phyloP scores from a whole-genome alignment of 345 rosid species.

The Atalantia buxifolia region DNA sequence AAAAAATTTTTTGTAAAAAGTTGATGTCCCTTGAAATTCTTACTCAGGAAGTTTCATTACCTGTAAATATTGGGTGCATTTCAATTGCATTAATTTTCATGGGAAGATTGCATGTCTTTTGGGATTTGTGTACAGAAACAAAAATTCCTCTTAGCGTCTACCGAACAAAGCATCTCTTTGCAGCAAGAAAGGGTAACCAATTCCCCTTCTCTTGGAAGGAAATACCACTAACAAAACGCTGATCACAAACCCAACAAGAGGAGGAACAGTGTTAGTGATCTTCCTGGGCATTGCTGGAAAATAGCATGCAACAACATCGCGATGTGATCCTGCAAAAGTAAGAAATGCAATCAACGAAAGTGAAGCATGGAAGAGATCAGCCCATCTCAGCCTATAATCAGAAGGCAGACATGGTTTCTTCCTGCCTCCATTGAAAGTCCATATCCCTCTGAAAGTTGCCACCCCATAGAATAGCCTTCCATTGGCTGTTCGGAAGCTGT shows the following conservation, averaged over 20 bases:
- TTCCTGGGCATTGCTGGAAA: conserved; percentile 40
- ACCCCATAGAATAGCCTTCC: conserved; percentile 45
- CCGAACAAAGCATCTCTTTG: conserved; percentile 27
- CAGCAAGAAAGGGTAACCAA: conserved; percentile 45
- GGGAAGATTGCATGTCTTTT: neutral
- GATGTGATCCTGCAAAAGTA: conserved; percentile 36
- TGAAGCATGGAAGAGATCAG: conserved; percentile 35
- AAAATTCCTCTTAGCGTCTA: conserved; percentile 19
- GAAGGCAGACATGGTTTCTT: conserved; percentile 37
- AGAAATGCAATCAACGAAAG: conserved; percentile 43
- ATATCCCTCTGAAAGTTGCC: conserved; percentile 42
- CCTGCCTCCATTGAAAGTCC: conserved; percentile 42
- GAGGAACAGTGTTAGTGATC: conserved; percentile 37
- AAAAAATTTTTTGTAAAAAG: neutral
- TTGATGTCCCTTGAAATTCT: neutral
- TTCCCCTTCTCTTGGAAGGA: conserved; percentile 49
- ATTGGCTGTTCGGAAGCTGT: conserved; percentile 40
- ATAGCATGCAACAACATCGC: conserved; percentile 40
- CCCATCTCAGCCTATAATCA: conserved; percentile 44
- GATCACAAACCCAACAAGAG: conserved; percentile 33
- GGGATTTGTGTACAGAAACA: neutral
- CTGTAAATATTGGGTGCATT: no score
- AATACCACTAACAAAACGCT: conserved; percentile 36
- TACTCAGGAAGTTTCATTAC: neutral
- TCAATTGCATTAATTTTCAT: no score